Evolutionary conservation across 305 asterid species (phyloP), one percentile per base, ranked within the genome.

Genomic region (Rubia balearica): DNA sequence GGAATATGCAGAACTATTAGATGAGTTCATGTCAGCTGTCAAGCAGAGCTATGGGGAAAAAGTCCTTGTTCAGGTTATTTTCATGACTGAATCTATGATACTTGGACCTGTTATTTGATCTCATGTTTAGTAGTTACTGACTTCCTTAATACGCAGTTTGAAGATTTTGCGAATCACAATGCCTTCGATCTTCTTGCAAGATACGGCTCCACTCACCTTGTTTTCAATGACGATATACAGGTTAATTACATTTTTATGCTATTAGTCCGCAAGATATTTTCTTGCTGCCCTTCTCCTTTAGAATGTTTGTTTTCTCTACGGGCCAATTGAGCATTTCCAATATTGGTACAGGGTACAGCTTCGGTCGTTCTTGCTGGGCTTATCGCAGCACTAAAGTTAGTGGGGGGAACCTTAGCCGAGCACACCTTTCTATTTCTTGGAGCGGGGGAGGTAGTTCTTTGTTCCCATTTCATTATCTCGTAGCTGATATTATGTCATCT

Each of bases 161-260:
- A 94, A 84, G 99, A 94, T 81, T 91, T 94, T 38, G 99, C 97
- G 10, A 94, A 94, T 81, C 99, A 94, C 80, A 94, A 94, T 73
- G 99, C 99, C 62, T 94, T 94, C 67, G 96, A 91, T 75, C 96
- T 94, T 59, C 98, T 94, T 36, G 88, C 89, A 0, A 91, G 88
- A 85, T 94, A 89, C 68, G 86, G 98, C 67, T 75, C 88, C 27
- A 88, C 90, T 30, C 99, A 91, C 81, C 98, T 91, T 49, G 99
- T 91, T 68, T 94, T 91, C 83, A 94, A 94, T 42, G 98, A 94
- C 71, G 99, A 94, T 81, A 91, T 94, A 75, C 99, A 94, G 97
- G 99, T 85, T 65, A 49, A 5, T n/a, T 56, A 51, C 21, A 27
- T 56, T 56, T 45, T 53, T 67, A 67, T 75, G 14, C 46, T 11